Evolutionary conservation across 495 filamentous ascomycete genomes (phyloP).

Genomic region (Tuber umbilicatum): DNA sequence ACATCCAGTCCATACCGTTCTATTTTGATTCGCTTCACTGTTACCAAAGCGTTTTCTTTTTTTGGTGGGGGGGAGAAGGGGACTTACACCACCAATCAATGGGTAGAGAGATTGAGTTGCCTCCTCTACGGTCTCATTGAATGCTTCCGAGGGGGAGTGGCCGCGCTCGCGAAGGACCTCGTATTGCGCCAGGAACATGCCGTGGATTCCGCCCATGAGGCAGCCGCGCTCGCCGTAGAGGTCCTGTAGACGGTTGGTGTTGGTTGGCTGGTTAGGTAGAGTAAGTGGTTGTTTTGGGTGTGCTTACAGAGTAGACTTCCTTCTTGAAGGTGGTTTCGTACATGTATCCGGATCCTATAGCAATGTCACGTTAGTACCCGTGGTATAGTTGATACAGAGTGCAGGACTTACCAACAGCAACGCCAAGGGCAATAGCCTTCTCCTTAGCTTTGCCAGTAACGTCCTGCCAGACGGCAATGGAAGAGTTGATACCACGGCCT

Average conservation of each 20-base stretch:
- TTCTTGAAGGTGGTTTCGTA: conserved; percentile 99
- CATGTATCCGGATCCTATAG: conserved; percentile 66
- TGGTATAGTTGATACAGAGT: neutral
- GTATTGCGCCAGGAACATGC: conserved; percentile 99
- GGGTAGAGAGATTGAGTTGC: conserved; percentile 97
- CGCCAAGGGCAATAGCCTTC: conserved; percentile 93
- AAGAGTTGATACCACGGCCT: conserved; percentile 96
- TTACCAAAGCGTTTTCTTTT: neutral
- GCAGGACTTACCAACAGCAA: conserved; percentile 60
- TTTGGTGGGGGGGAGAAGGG: neutral
- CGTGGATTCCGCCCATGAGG: conserved; percentile 99
- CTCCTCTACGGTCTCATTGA: conserved; percentile 99
- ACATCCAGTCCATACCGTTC: conserved; percentile 99
- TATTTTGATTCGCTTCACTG: conserved; percentile 12
- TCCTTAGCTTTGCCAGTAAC: conserved; percentile 97
- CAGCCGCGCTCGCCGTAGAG: conserved; percentile 99
- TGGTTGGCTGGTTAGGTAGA: neutral
- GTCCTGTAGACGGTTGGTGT: conserved; percentile 47
- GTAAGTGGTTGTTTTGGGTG: neutral
- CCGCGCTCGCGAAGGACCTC: conserved; percentile 98
- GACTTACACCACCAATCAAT: conserved; percentile 64
- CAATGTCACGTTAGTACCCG: neutral
- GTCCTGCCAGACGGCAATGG: conserved; percentile 96
- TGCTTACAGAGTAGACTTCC: conserved; percentile 77
- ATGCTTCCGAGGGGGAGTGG: conserved; percentile 94